Evolutionary conservation across 2,329 filamentous ascomycete species (phyloP).

Genomic region (Sporothrix brasiliensis): DNA sequence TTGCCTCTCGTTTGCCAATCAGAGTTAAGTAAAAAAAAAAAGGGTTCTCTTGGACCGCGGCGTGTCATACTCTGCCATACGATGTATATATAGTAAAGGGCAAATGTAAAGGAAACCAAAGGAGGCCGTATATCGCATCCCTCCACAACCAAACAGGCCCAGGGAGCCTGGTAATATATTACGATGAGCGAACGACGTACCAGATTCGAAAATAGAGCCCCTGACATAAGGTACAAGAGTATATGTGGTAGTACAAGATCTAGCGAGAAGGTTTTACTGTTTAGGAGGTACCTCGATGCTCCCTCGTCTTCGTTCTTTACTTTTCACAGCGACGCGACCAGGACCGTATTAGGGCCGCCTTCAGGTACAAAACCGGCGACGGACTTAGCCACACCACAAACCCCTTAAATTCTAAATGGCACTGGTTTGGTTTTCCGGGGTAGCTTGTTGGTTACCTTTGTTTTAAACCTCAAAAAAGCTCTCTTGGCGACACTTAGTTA

Average conservation of each 20-base stretch:
- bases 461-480: too few relatives aligned
- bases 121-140: neutral
- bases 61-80: neutral
- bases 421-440: too few relatives aligned
- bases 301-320: neutral
- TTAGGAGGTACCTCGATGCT: neutral
- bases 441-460: too few relatives aligned
- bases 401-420: too few relatives aligned
- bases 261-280: too few relatives aligned
- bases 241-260: neutral
- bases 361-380: constrained; percentile 5
- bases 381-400: neutral
- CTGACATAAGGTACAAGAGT: neutral
- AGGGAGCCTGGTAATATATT: neutral
- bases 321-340: neutral
- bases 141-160: constrained; percentile 4
- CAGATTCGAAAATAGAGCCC: neutral
- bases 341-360: neutral
- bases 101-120: neutral
- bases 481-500: constrained; percentile 4
- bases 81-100: too few relatives aligned
- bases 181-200: neutral
- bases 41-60: neutral
- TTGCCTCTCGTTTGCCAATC: neutral
- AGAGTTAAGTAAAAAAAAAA: neutral